Conservation (phyloP, 1,284 basidiomycete species). For the Ustilago bromivora region DNA sequence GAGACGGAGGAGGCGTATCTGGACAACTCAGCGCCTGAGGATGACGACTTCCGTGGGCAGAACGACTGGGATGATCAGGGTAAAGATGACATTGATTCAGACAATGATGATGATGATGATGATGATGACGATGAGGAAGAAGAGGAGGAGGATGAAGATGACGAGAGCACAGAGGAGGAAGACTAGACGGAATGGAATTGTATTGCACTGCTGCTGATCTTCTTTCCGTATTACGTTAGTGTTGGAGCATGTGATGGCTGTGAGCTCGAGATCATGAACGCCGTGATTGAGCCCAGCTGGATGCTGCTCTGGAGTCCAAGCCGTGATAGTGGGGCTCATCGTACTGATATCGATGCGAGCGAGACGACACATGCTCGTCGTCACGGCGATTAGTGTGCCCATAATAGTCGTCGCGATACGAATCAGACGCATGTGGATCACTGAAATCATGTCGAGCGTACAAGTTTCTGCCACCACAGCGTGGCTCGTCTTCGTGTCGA, state of each 20-base stretch:
- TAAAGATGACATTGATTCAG: slow-evolving; percentile 19
- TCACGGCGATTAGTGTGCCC: not conserved
- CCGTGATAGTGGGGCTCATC: not conserved
- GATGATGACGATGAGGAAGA: slow-evolving; percentile 32
- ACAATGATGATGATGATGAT: slow-evolving; percentile 28
- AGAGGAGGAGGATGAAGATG: slow-evolving; percentile 23
- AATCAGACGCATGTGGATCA: not conserved
- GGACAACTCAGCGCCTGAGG: slow-evolving; percentile 57
- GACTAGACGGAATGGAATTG: slow-evolving; percentile 16
- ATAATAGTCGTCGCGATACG: not conserved
- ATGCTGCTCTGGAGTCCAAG: not conserved
- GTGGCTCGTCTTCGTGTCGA: not conserved
- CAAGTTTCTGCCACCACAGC: not conserved
- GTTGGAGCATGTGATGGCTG: not conserved
- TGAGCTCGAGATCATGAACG: not conserved
- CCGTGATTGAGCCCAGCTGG: not conserved
- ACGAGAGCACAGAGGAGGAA: slow-evolving; percentile 19
- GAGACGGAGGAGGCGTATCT: slow-evolving; percentile 26
- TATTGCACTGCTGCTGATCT: not conserved
- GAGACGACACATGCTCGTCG: not conserved
- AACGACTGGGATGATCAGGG: slow-evolving; percentile 25
- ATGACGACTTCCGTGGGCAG: slow-evolving; percentile 47
- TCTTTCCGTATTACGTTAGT: not conserved
- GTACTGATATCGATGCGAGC: not conserved
- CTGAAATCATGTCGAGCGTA: not conserved